Evolutionary conservation across 1,139 yeast species (phyloP).

Genomic region (Meyerozyma elateridarum): DNA sequence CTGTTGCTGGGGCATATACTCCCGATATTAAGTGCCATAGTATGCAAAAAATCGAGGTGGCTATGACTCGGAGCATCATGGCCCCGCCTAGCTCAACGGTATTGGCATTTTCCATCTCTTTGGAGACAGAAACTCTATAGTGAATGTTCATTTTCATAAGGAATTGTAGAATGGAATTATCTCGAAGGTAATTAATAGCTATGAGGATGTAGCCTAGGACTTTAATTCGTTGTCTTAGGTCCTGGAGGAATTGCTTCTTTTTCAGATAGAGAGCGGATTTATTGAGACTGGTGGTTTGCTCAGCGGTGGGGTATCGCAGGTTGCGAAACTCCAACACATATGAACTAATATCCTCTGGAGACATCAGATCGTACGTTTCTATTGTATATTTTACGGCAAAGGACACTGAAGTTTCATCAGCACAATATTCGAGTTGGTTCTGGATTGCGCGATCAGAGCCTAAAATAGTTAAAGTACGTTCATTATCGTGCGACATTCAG

Average conservation of each 20-base stretch:
- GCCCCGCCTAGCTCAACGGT: too few species aligned
- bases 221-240: constrained; percentile 27
- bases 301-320: constrained; percentile 32
- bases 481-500: too few species aligned
- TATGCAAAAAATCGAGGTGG: constrained; percentile 23
- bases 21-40: constrained; percentile 29
- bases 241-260: constrained; percentile 34
- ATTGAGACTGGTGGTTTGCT: constrained; percentile 34
- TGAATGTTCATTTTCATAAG: constrained; percentile 25
- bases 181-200: constrained; percentile 32
- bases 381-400: too few species aligned
- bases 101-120: constrained; percentile 25
- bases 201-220: constrained; percentile 28
- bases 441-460: too few species aligned
- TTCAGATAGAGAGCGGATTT: constrained; percentile 34
- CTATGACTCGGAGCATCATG: constrained; percentile 22
- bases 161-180: constrained; percentile 28
- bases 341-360: too few species aligned
- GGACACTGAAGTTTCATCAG: too few species aligned
- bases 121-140: constrained; percentile 24
- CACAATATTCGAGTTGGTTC: too few species aligned
- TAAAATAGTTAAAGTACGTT: too few species aligned
- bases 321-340: constrained; percentile 27
- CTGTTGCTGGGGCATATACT: constrained; percentile 12
- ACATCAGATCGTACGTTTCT: too few species aligned